Base-by-base conservation (phyloP, 306 rosid species). In the Vigna radiata region DNA sequence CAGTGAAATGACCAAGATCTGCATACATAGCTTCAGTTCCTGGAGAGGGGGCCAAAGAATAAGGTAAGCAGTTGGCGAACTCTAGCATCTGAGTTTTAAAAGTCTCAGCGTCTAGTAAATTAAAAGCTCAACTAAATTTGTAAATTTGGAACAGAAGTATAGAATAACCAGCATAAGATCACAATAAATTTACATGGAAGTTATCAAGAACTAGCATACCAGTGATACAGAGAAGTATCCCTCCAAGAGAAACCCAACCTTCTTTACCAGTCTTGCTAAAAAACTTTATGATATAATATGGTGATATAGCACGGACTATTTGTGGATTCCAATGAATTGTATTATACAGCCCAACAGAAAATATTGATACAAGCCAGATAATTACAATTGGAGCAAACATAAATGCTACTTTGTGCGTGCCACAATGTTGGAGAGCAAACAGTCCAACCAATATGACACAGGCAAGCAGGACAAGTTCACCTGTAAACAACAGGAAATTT, bases 11-110 rank as follows among this genome's bases (percentile, higher is more conserved):
- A 72, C 96, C 96, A 82, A 93, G 97, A 87, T 90, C 97, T 6
- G 96, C 97, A 86, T 83, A 93, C 96, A 90, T 93, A 47, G 97
- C 97, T 79, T 93, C 97, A 23, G 96, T 86, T 79, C 97, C 97
- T 92, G 83, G 78, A 17, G 37, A 70, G 19, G 12, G 49, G 70
- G 29, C 25, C 49, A 65, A 79, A 73, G 36, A 68, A n/a, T 75
- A 53, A 56, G 56, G 41, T 75, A 48, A 56, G 50, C 39, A 7
- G 33, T 73, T 39, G 85, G 60, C 13, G 19, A 79, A 68, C 7
- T 44, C 27, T 41, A 55, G 80, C 23, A 1, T 70, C 33, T 14
- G 37, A 72, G 44, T 68, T 74, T 8, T 54, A 33, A 11, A 79
- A 52, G 62, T 49, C 67, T 29, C 41, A 18, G 47, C 8, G 18